Evolutionary conservation across 805 yeast genomes (phyloP), one percentile per base, ranked within the genome.

Genomic region (Myxozyma neotropica): DNA sequence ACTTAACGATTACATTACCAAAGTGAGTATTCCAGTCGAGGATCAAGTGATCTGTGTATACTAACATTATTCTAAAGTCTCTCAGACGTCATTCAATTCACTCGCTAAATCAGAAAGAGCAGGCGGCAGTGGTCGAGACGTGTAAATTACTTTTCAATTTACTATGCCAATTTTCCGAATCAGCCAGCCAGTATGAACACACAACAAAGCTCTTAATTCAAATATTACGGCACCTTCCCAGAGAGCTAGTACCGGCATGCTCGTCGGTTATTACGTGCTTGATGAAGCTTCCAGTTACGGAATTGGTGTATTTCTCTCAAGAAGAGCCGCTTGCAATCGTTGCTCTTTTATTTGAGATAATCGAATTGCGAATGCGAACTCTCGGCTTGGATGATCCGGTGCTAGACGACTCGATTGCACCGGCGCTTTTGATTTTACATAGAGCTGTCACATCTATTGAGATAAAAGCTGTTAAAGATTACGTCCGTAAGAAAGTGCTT

Each of bases 91-190:
- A 53, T 13, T 33, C 50, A 13, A 10, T 13, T 13, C 19, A 8
- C 7, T 38, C 17, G 24, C 15, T 26, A 8, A 24, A 40, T 42
- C 17, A 12, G 31, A 43, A 38, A 19, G 53, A 36, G n/a, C 38
- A 27, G 19, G n/a, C 29, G 1, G 55, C 62, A 2, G 21, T 56
- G 2, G 26, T 44, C 7, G 64, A 59, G 47, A 56, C 59, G 4
- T 56, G 59, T 46, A 59, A 59, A 46, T 23, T 55, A 7, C 27
- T 55, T n/a, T 59, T 59, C 46, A 59, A 56, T 24, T n/a, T 59
- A 39, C 48, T 58, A 23, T 43, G 53, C 47, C 31, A 33, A 13
- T 5, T 21, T 23, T 24, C 53, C 15, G 47, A 42, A n/a, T 23
- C 39, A 17, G n/a, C 36, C 19, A 17, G 10, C 3, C 13, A 44